These are phyloP conservation scores for Epichloe aotearoae DNA, from an alignment of 2,329 filamentous ascomycete species.

Conservation along the genomic window DNA sequence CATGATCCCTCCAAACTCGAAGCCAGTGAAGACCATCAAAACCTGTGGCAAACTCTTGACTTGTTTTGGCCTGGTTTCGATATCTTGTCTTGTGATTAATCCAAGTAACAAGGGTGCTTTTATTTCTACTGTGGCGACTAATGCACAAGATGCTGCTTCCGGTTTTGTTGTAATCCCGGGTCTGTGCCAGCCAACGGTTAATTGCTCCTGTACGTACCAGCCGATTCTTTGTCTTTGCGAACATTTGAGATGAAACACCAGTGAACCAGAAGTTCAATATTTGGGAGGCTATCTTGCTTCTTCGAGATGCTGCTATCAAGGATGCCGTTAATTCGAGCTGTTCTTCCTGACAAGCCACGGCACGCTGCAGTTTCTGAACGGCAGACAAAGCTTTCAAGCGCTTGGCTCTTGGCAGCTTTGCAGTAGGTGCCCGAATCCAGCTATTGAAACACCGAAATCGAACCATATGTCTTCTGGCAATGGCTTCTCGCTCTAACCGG, in stretches of 20 bases:
- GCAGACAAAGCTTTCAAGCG: constrained; percentile 17
- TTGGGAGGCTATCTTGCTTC: constrained; percentile 9
- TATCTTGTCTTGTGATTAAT: neutral
- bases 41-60: constrained; percentile 6
- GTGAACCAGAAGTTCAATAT: neutral
- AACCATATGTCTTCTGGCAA: constrained; percentile 58
- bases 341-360: constrained; percentile 14
- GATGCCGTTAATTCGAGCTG: constrained; percentile 14
- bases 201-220: neutral
- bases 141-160: neutral
- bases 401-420: constrained; percentile 17
- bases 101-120: neutral
- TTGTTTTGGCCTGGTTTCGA: constrained; percentile 2
- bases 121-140: neutral
- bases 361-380: constrained; percentile 22
- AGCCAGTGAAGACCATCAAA: constrained; percentile 14
- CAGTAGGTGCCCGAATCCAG: constrained; percentile 22
- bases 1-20: constrained; percentile 18
- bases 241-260: neutral
- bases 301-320: constrained; percentile 11
- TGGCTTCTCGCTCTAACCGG: constrained; percentile 50
- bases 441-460: constrained; percentile 33
- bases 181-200: neutral
- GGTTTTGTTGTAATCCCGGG: neutral
- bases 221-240: neutral